phyloP scores from a whole-genome alignment of 2,329 filamentous ascomycete genomes.

The Phoma sp. region DNA sequence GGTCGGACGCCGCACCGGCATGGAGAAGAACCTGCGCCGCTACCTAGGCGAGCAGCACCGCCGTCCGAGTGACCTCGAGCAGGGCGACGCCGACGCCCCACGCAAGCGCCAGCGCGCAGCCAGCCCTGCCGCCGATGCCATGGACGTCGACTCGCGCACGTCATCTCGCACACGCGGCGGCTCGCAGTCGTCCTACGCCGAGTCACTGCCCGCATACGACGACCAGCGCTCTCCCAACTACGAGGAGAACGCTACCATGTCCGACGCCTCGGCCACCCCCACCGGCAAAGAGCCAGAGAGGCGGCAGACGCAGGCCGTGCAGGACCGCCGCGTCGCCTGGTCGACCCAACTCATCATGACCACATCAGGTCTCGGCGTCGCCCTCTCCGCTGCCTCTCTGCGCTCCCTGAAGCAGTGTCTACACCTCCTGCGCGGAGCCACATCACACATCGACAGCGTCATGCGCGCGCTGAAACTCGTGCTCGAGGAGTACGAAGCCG shows the following conservation, averaged over 20 bases:
- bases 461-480: constrained; percentile 76
- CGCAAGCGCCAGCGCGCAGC: constrained; percentile 54
- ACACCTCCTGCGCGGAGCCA: constrained; percentile 79
- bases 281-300: constrained; percentile 28
- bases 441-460: constrained; percentile 77
- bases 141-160: constrained; percentile 57
- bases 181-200: constrained; percentile 71
- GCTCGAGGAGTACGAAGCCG: constrained; percentile 78
- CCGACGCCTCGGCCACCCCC: constrained; percentile 31
- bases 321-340: constrained; percentile 63
- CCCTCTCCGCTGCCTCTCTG: constrained; percentile 88
- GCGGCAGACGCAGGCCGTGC: constrained; percentile 27
- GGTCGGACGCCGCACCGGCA: constrained; percentile 82
- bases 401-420: constrained; percentile 85
- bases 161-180: constrained; percentile 54
- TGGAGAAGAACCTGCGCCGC: constrained; percentile 85
- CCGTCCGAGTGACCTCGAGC: constrained; percentile 59
- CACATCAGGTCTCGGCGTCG: constrained; percentile 87
- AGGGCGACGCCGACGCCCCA: constrained; percentile 47
- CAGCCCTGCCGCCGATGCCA: constrained; percentile 45
- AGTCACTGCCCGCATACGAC: constrained; percentile 84
- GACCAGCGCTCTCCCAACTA: constrained; percentile 78
- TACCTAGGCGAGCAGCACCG: constrained; percentile 68
- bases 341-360: constrained; percentile 85
- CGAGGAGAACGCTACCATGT: constrained; percentile 60